Conservation (phyloP, 257 asterid species). For the Solanum neorickii region DNA sequence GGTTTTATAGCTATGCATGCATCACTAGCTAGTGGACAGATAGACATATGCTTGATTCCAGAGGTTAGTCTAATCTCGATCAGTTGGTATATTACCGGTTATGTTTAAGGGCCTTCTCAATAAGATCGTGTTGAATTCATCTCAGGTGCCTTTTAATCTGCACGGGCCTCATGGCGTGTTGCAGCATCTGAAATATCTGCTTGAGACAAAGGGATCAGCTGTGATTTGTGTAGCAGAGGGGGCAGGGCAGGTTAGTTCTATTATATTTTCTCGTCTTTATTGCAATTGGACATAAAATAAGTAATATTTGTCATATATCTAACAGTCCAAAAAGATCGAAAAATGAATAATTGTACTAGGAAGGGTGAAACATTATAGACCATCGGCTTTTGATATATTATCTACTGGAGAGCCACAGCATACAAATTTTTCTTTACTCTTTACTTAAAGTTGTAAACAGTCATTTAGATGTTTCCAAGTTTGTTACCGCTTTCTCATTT, state of each 20-base stretch:
- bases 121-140: conserved; percentile 1
- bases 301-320: background rate
- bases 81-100: background rate
- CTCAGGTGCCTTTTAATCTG: conserved; percentile 69
- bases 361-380: background rate
- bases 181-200: conserved; percentile 69
- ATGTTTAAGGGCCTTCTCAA: background rate
- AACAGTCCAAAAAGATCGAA: background rate
- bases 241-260: conserved; percentile 72
- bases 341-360: background rate
- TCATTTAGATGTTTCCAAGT: background rate
- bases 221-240: conserved; percentile 96
- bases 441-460: background rate
- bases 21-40: conserved; percentile 97
- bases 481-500: background rate
- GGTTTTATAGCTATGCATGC: conserved; percentile 98
- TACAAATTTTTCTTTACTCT: background rate
- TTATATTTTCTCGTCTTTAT: background rate
- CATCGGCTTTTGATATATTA: background rate
- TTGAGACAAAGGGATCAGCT: conserved; percentile 84
- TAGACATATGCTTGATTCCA: conserved; percentile 87
- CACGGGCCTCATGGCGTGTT: conserved; percentile 92
- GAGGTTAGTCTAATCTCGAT: conserved; percentile 40
- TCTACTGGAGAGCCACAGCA: background rate
- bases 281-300: background rate